phyloP scores from a whole-genome alignment of 257 asterid genomes.

The Salvia splendens region DNA sequence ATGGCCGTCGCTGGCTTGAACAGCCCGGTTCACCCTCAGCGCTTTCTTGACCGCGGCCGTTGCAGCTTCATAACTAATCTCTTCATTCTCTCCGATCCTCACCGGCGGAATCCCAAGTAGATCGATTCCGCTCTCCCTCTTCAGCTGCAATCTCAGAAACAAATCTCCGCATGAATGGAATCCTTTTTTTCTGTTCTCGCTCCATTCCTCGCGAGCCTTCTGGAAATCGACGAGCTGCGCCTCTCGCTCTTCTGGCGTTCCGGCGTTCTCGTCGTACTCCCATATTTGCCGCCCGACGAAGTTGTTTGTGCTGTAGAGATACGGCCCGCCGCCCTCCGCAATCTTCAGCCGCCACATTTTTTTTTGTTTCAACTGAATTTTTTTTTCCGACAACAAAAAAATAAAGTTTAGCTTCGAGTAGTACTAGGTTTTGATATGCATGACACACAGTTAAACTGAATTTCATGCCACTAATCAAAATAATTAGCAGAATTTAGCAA shows the following conservation, averaged over 20 bases:
- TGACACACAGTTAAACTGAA: neutral
- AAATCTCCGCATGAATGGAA: constrained; percentile 51
- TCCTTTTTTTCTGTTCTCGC: constrained; percentile 43
- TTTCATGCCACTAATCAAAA: no score
- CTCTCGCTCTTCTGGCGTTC: constrained; percentile 47
- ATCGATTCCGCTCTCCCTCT: constrained; percentile 55
- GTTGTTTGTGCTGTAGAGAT: constrained; percentile 58
- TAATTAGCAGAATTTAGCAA: no score
- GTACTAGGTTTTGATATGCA: neutral
- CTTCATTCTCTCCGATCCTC: constrained; percentile 50
- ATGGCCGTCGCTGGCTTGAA: constrained; percentile 78
- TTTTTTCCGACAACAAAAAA: neutral
- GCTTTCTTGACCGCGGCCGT: constrained; percentile 65
- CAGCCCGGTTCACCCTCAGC: constrained; percentile 50
- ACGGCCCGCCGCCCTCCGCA: constrained; percentile 55
- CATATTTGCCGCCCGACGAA: constrained; percentile 56
- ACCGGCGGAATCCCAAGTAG: constrained; percentile 49
- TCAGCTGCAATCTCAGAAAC: constrained; percentile 60
- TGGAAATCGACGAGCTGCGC: constrained; percentile 38
- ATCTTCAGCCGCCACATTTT: constrained; percentile 65
- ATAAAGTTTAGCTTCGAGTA: neutral
- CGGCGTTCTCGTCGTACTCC: constrained; percentile 53
- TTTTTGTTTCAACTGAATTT: neutral
- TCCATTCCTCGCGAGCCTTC: constrained; percentile 45
- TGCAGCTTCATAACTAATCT: constrained; percentile 48